Evolutionary conservation across 805 yeast genomes (phyloP), one percentile per base, ranked within the genome.

Genomic region (Candida sphagnicola): DNA sequence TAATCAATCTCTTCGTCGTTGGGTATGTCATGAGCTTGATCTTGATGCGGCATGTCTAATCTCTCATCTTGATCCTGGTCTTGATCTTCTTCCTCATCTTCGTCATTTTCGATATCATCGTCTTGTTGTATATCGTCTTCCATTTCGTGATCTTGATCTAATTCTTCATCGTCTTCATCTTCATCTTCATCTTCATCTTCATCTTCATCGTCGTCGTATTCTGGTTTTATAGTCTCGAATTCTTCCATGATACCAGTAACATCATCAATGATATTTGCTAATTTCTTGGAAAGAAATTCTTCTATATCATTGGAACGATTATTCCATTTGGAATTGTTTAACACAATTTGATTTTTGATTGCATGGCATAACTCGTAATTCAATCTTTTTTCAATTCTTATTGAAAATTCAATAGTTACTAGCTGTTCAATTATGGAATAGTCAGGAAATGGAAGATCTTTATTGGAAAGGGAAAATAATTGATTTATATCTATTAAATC

Each of bases 261-360:
- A 13, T 57, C 61, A 5, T 45, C 48, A 6, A 64, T 40, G 1
- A 62, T 51, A n/a, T 39, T 43, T 1, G 45, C 36, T 28, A 67
- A 50, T 29, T 56, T 56, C 2, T 48, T 48, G 4, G 51, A 45
- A 34, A 68, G 37, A 38, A 68, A 67, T 30, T 51, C 51, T 12
- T 53, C 49, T 40, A 68, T 53, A 10, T 48, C 47, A 15, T 51
- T 42, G 42, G 64, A 68, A 32, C 70, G 48, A 8, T 50, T 34
- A 12, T 52, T 53, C 74, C 74, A 68, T 41, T 59, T 59, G 36
- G 46, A 51, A 39, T 63, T 65, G 24, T 60, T 54, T 13, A 54
- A 46, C 1, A 47, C 41, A 19, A 66, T 47, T 30, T 60, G 65
- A 35, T 55, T 50, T 39, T 62, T 65, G 23, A 64, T 53, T 35